These are phyloP conservation scores for Rhodotorula babjevae DNA, from an alignment of 768 basidiomycete genomes.

Conservation along the genomic window DNA sequence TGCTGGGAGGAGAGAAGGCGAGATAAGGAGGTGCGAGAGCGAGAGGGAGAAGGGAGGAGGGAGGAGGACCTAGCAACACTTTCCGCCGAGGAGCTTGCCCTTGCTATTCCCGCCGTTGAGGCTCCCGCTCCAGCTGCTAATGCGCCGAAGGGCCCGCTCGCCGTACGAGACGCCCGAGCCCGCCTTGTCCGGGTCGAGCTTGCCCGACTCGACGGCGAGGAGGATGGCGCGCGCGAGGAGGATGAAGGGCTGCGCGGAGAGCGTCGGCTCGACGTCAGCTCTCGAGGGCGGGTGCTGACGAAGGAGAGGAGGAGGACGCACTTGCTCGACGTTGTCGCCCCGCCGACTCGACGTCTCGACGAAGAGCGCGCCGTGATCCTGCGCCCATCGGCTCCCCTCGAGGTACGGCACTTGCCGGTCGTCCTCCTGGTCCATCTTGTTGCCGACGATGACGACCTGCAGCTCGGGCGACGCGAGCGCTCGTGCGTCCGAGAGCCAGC, in stretches of 20 bases:
- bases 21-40: no score
- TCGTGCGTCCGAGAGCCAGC: slow-evolving; percentile 90
- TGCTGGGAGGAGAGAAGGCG: not conserved
- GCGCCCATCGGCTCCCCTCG: slow-evolving; percentile 92
- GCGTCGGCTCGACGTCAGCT: not conserved
- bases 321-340: slow-evolving; percentile 77
- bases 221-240: slow-evolving; percentile 49
- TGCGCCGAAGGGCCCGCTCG: slow-evolving; percentile 81
- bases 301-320: not conserved
- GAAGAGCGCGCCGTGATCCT: slow-evolving; percentile 89
- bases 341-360: slow-evolving; percentile 86
- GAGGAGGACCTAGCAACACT: slow-evolving; percentile 8
- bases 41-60: not conserved
- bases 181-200: slow-evolving; percentile 68
- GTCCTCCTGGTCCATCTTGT: slow-evolving; percentile 90
- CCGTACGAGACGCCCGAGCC: slow-evolving; percentile 96
- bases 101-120: not conserved
- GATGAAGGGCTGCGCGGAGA: slow-evolving; percentile 66
- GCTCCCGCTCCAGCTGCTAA: slow-evolving; percentile 53
- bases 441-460: slow-evolving; percentile 55
- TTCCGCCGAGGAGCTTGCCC: slow-evolving; percentile 16
- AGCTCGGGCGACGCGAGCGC: slow-evolving; percentile 88
- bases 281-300: no score
- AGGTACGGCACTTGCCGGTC: slow-evolving; percentile 89
- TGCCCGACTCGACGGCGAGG: slow-evolving; percentile 41